These are phyloP conservation scores for Mollisiaceae sp. DNA, from an alignment of 2,329 filamentous ascomycete genomes.

Conservation along the genomic window DNA sequence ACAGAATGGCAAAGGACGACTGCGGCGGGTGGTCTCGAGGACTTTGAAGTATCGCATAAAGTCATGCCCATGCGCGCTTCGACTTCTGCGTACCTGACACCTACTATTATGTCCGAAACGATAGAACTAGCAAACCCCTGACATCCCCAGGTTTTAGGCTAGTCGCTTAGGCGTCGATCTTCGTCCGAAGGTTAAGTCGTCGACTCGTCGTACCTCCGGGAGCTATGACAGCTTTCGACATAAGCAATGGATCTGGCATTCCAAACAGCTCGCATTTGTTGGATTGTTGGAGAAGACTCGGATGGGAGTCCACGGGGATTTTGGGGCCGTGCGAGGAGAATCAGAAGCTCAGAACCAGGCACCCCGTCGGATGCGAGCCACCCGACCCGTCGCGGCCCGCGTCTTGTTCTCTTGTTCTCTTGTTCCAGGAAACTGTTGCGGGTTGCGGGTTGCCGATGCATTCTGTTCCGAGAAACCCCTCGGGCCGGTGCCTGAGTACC, in stretches of 20 bases:
- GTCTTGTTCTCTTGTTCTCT: not conserved
- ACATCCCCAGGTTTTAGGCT: conserved; percentile 1
- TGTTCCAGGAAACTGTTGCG: not conserved
- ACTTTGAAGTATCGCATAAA: not conserved
- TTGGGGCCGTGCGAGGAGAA: not conserved
- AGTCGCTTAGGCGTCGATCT: conserved; percentile 5
- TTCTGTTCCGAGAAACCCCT: not conserved
- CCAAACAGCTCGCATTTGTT: not conserved
- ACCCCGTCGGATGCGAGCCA: not conserved
- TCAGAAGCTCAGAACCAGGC: not conserved
- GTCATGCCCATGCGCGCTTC: conserved; percentile 9
- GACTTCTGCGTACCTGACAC: conserved; percentile 12
- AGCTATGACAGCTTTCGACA: not conserved
- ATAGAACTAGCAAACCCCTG: conserved; percentile 10
- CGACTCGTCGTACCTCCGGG: not conserved
- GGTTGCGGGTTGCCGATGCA: not conserved
- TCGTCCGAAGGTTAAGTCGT: conserved; percentile 6
- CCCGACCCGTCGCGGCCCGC: not conserved
- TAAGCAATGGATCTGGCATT: not conserved
- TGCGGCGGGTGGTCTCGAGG: not conserved
- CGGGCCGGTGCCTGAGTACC: too few species aligned
- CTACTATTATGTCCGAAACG: conserved; percentile 1
- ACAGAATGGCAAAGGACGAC: not conserved
- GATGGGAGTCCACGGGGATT: not conserved
- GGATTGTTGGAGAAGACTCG: not conserved